Conservation (phyloP, 148 eudicot genomes). For the Vaccinium corymbosum region DNA sequence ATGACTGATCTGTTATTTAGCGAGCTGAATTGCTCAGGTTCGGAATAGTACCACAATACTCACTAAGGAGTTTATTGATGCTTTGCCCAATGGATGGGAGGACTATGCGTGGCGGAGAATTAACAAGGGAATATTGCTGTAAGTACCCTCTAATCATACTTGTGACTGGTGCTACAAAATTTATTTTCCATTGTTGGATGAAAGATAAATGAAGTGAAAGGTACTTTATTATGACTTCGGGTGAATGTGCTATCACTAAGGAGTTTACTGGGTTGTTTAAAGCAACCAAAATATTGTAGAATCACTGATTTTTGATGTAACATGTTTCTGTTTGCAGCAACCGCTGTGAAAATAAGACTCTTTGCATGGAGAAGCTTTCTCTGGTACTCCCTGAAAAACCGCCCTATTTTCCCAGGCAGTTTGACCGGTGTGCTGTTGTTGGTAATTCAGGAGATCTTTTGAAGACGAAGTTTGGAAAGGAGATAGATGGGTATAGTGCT, state of each 20-base stretch:
- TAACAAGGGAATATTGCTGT: slow-evolving; percentile 88
- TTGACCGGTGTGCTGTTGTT: slow-evolving; percentile 79
- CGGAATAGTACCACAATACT: slow-evolving; percentile 89
- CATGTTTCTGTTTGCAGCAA: slow-evolving; percentile 48
- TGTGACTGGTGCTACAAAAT: slow-evolving; percentile 5
- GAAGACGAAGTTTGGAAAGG: slow-evolving; percentile 84
- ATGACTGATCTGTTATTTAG: slow-evolving; percentile 55
- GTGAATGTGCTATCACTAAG: background rate
- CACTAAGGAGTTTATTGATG: slow-evolving; percentile 86
- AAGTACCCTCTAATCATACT: slow-evolving; percentile 33
- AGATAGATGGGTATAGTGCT: slow-evolving; percentile 87
- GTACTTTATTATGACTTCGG: background rate
- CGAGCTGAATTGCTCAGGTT: slow-evolving; percentile 77
- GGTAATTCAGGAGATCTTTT: slow-evolving; percentile 97
- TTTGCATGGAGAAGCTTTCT: slow-evolving; percentile 94
- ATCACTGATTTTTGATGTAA: slow-evolving; percentile 1
- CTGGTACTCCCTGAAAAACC: slow-evolving; percentile 80
- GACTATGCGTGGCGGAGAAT: slow-evolving; percentile 96
- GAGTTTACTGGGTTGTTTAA: background rate
- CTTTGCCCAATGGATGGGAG: slow-evolving; percentile 93
- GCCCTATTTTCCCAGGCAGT: slow-evolving; percentile 81
- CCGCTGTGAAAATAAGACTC: slow-evolving; percentile 69
- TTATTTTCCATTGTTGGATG: background rate
- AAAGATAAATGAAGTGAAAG: background rate
- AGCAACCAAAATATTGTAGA: background rate